These are phyloP conservation scores for Pachyrhizus erosus DNA, from an alignment of 306 rosid genomes.

Conservation along the genomic window DNA sequence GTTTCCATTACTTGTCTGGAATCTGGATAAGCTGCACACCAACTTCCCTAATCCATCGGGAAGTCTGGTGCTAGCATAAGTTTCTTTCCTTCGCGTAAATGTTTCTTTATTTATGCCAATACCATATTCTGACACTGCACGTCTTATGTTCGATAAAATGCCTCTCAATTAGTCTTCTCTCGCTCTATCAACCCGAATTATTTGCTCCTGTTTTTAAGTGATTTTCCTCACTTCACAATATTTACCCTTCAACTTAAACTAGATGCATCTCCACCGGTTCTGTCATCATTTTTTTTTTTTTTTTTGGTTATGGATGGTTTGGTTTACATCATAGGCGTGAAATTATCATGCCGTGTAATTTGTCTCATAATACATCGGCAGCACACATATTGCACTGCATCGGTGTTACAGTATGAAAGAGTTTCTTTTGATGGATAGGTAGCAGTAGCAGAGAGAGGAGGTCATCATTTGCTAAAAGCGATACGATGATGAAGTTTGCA, in stretches of 20 bases:
- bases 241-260: neutral
- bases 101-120: neutral
- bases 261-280: neutral
- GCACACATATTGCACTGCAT: neutral
- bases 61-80: neutral
- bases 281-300: neutral
- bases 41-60: neutral
- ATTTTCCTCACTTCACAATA: neutral
- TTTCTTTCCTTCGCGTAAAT: slow-evolving; percentile 41
- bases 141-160: slow-evolving; percentile 44
- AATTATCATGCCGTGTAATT: neutral
- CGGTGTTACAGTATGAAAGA: neutral
- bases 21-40: neutral
- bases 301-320: neutral
- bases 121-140: slow-evolving; percentile 10
- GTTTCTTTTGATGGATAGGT: slow-evolving; percentile 50
- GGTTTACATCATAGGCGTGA: neutral
- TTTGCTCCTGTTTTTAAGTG: neutral
- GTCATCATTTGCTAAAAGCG: slow-evolving; percentile 54
- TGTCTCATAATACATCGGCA: neutral
- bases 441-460: slow-evolving; percentile 39
- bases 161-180: too few species aligned
- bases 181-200: neutral
- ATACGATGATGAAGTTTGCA: slow-evolving; percentile 65
- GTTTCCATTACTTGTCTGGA: too few species aligned